Percentiles rank a stretch among this genome's conserved stretches.
Evolutionary conservation across 345 rosid genomes (phyloP).

Genomic region (Moringa oleifera): DNA sequence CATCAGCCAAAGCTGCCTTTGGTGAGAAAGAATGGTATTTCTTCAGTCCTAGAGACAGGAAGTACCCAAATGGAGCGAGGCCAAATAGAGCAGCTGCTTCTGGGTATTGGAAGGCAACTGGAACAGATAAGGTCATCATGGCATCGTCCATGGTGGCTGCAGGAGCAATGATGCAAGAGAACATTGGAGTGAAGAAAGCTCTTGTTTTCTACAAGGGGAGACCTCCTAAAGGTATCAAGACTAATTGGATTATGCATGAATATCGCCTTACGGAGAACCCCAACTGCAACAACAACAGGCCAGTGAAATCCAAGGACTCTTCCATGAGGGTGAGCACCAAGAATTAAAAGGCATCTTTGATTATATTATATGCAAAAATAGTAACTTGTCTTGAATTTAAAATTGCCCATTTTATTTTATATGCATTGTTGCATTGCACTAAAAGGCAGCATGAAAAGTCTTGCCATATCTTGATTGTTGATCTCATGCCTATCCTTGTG

Average conservation of each 20-base stretch:
- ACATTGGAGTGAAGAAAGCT: constrained; percentile 89
- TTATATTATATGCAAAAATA: too few relatives aligned
- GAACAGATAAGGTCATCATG: constrained; percentile 76
- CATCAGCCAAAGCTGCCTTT: constrained; percentile 60
- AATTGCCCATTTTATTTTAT: not conserved
- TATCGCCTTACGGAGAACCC: constrained; percentile 61
- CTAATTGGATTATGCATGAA: constrained; percentile 99
- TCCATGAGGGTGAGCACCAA: constrained; percentile 79
- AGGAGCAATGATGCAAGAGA: constrained; percentile 32
- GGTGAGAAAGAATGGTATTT: constrained; percentile 99
- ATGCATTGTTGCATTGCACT: constrained; percentile 2
- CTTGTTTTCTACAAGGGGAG: constrained; percentile 92
- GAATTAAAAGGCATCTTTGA: not conserved
- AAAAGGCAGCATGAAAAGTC: not conserved
- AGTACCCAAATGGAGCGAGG: constrained; percentile 95
- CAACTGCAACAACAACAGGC: constrained; percentile 20
- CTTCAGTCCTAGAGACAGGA: constrained; percentile 93
- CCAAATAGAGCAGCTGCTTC: constrained; percentile 98
- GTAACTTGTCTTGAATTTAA: not conserved
- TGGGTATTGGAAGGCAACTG: constrained; percentile 98
- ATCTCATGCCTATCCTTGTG: too few relatives aligned
- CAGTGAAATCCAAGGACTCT: constrained; percentile 50
- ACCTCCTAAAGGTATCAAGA: constrained; percentile 91
- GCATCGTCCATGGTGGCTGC: constrained; percentile 21
- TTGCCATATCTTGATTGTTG: too few relatives aligned